Evolutionary conservation across 2,329 filamentous ascomycete species (phyloP).

Genomic region (Aspergillus ruber): DNA sequence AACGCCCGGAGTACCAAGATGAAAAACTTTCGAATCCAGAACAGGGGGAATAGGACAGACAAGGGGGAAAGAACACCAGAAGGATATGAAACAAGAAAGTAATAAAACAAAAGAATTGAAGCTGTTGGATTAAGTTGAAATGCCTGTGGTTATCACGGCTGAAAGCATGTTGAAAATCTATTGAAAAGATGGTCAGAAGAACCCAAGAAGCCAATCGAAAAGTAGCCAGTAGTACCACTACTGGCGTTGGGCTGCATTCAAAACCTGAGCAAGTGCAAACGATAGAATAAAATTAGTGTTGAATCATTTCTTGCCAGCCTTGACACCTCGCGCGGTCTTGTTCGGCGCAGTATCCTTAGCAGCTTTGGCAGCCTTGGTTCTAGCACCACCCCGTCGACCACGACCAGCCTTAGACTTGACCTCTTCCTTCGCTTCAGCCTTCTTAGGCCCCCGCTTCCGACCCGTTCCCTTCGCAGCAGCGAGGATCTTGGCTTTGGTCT

Average conservation of each 20-base stretch:
- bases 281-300: too few relatives aligned
- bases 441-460: constrained; percentile 10
- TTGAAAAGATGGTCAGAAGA: too few relatives aligned
- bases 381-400: neutral
- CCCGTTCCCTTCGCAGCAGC: constrained; percentile 17
- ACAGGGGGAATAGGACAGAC: neutral
- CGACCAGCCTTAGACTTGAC: neutral
- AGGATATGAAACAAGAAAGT: neutral
- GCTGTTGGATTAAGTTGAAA: too few relatives aligned
- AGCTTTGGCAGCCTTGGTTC: neutral
- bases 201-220: too few relatives aligned
- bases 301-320: neutral
- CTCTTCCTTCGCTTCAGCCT: neutral
- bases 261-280: too few relatives aligned
- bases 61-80: neutral
- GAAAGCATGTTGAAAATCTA: too few relatives aligned
- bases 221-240: too few relatives aligned
- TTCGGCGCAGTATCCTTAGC: neutral
- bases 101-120: neutral
- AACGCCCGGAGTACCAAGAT: neutral
- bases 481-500: constrained; percentile 24
- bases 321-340: neutral
- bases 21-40: neutral
- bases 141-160: too few relatives aligned
- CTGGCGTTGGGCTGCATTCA: too few relatives aligned